phyloP scores from a whole-genome alignment of 2,329 filamentous ascomycete genomes.

The Arthrobotrys sinensis region DNA sequence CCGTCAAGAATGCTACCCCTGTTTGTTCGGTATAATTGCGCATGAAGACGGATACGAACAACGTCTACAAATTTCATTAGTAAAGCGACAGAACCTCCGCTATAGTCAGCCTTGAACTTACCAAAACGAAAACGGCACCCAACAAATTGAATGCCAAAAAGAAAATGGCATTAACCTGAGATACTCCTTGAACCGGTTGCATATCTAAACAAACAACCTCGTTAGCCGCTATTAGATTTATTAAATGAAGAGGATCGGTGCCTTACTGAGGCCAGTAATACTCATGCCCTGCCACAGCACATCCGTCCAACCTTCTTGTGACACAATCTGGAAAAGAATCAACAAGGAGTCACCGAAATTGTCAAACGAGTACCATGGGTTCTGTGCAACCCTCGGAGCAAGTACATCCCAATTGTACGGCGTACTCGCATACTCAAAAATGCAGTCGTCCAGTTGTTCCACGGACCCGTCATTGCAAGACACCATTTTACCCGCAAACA shows the following conservation, averaged over 20 bases:
- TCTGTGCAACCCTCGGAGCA: slow-evolving; percentile 83
- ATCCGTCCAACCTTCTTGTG: slow-evolving; percentile 97
- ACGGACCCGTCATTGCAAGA: slow-evolving; percentile 82
- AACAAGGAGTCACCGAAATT: slow-evolving; percentile 94
- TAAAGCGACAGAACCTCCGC: neutral
- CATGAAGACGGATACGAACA: slow-evolving; percentile 99
- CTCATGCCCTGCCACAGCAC: slow-evolving; percentile 88
- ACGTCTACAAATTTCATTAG: slow-evolving; percentile 70
- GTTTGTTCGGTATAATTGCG: slow-evolving; percentile 99
- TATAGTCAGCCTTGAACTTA: slow-evolving; percentile 33
- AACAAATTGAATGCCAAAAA: slow-evolving; percentile 97
- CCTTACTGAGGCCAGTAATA: slow-evolving; percentile 79
- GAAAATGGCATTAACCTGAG: slow-evolving; percentile 90
- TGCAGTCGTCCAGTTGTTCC: slow-evolving; percentile 79
- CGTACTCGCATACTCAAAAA: slow-evolving; percentile 82
- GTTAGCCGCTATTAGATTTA: slow-evolving; percentile 22
- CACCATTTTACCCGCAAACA: slow-evolving; percentile 87
- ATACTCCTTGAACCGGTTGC: slow-evolving; percentile 79
- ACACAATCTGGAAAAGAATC: slow-evolving; percentile 98
- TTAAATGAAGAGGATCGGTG: neutral
- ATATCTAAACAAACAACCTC: slow-evolving; percentile 65
- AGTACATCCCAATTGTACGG: slow-evolving; percentile 89
- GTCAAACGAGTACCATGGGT: slow-evolving; percentile 92
- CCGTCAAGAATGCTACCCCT: slow-evolving; percentile 93
- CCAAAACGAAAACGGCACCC: slow-evolving; percentile 92